These are phyloP conservation scores for Paramecium tetraurelia DNA, from an alignment of 73 alveolate genomes.

Conservation along the genomic window DNA sequence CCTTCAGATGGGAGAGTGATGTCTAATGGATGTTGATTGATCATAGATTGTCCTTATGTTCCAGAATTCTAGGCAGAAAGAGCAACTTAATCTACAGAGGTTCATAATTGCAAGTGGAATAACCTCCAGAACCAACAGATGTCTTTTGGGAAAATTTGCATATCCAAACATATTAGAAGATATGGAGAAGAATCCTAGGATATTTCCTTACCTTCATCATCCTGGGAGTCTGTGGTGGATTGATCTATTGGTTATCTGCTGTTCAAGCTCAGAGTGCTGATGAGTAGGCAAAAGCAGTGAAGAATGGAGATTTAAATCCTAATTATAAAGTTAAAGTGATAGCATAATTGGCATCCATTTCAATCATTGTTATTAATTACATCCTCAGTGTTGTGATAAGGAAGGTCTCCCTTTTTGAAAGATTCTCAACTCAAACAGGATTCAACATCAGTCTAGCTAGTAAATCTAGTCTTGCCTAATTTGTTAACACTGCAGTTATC, in stretches of 20 bases:
- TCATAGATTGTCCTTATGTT: neutral
- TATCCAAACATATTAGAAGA: conserved; percentile 25
- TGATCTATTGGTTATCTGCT: conserved; percentile 57
- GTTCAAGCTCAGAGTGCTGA: conserved; percentile 44
- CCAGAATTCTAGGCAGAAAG: neutral
- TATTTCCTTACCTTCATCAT: conserved; percentile 41
- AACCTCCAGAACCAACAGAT: conserved; percentile 88
- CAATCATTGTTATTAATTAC: conserved; percentile 62
- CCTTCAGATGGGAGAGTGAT: conserved; percentile 53
- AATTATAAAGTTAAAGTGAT: conserved; percentile 48
- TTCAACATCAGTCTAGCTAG: conserved; percentile 69
- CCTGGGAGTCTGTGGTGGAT: conserved; percentile 62
- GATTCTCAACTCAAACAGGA: conserved; percentile 71
- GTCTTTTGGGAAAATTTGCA: conserved; percentile 81
- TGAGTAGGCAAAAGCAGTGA: conserved; percentile 49
- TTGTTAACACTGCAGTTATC: conserved; percentile 74
- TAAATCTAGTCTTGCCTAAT: conserved; percentile 67
- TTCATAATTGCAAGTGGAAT: conserved; percentile 9
- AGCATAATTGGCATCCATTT: conserved; percentile 63
- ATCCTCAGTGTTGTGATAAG: conserved; percentile 60
- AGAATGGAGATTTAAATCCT: neutral
- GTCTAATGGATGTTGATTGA: neutral
- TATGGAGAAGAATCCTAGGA: conserved; percentile 50
- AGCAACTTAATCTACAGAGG: conserved; percentile 53
- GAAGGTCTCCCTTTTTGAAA: conserved; percentile 60